Base-by-base conservation (phyloP, 305 asterid species). In the Fraxinus albicans region DNA sequence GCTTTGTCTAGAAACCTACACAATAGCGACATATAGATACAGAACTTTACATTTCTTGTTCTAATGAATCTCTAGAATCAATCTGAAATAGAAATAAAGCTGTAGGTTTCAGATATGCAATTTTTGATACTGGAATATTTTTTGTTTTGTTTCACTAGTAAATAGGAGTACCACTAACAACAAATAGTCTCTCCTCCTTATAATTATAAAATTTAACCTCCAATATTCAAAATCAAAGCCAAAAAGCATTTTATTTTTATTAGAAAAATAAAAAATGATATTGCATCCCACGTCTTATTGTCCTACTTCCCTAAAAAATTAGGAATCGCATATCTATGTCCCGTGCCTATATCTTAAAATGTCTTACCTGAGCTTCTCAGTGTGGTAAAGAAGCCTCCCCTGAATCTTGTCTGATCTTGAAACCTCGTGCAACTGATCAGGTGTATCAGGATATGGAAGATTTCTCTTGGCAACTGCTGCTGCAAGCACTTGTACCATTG, bases 1-100 rank as follows among this genome's bases (percentile, higher is more conserved):
- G 99, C 98, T 86, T 89, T 96, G 88, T 96, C 99, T 0, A 96
- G 92, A 81, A 93, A 95, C 88, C 98, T 91, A 89, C 15, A 50
- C 4, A 15, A 50, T 50, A 15, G 19, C 8, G 21, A 50, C 60
- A 50, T 50, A 50, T 50, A 50, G 60, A 50, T 50, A 15, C 60
- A 50, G 21, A 4, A 15, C 21, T 50, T 50, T 50, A 50, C 21
- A 50, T 50, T 21, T 50, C 60, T 50, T 15, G 60, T 15, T 50
- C 19, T 50, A 50, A 15, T 15, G 60, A 50, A 34, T 55, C 65
- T 55, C 65, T 1, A 21, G 29, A 21, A 58, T 19, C 29, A 19
- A 58, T 2, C 2, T 1, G 31, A 21, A 58, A 58, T 58, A 53
- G 65, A 47, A 47, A 65, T 25, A 63, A 8, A 23, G 17, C 15